These are phyloP conservation scores for Podosphaera leucotricha DNA, from an alignment of 2,329 filamentous ascomycete genomes.

Conservation along the genomic window DNA sequence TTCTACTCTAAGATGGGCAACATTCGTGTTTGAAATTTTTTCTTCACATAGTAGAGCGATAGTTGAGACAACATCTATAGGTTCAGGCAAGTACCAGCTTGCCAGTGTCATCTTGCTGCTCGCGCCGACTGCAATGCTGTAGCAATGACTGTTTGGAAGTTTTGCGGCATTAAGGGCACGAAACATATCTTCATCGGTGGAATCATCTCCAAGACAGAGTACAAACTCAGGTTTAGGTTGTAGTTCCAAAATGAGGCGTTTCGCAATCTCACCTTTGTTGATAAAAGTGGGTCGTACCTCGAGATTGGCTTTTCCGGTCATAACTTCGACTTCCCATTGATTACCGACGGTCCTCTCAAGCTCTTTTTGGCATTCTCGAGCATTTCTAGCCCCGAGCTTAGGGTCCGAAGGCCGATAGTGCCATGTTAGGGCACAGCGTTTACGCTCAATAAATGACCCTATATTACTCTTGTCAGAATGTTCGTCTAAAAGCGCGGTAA, in stretches of 20 bases:
- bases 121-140: constrained; percentile 76
- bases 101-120: constrained; percentile 83
- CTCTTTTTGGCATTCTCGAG: constrained; percentile 58
- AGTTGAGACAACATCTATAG: constrained; percentile 60
- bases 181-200: constrained; percentile 96
- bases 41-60: constrained; percentile 24
- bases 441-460: constrained; percentile 84
- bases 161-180: constrained; percentile 44
- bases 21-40: constrained; percentile 6
- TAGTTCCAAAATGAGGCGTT: constrained; percentile 43
- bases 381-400: constrained; percentile 59
- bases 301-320: constrained; percentile 88
- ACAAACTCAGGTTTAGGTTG: constrained; percentile 54
- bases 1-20: constrained; percentile 6
- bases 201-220: constrained; percentile 81
- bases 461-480: not conserved
- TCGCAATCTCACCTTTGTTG: constrained; percentile 93
- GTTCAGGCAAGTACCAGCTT: constrained; percentile 73
- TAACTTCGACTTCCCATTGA: constrained; percentile 81
- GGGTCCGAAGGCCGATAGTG: constrained; percentile 85
- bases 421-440: constrained; percentile 88
- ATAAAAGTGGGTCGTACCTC: constrained; percentile 93
- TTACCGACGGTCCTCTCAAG: constrained; percentile 54
- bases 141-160: constrained; percentile 43
- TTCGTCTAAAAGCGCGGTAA: not conserved